Percentiles rank a stretch among this genome's conserved stretches.
Conservation (phyloP, 805 yeast genomes). For the Saccharomycopsis malanga region DNA sequence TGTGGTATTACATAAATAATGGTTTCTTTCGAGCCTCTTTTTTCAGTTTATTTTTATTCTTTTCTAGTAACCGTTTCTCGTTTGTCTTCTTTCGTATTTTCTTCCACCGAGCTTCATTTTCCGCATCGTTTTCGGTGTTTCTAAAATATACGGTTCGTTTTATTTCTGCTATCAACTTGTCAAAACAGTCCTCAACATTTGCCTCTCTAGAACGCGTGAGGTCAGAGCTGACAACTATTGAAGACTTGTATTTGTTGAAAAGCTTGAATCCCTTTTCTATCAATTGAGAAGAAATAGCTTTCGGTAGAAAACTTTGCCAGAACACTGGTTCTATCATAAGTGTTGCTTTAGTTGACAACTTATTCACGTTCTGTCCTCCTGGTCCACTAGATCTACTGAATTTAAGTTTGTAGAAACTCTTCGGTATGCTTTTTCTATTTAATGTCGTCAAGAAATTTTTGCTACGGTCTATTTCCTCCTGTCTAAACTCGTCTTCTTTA, state of each 20-base stretch:
- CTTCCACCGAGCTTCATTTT: conserved; percentile 44
- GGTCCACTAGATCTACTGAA: conserved; percentile 70
- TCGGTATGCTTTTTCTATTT: conserved; percentile 33
- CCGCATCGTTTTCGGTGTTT: conserved; percentile 36
- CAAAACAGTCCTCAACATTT: conserved; percentile 52
- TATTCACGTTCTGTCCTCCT: conserved; percentile 85
- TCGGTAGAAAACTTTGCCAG: conserved; percentile 45
- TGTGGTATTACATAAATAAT: not conserved
- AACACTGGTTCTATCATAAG: conserved; percentile 49
- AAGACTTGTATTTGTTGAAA: conserved; percentile 45
- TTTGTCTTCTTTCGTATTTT: conserved; percentile 30
- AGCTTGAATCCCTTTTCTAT: conserved; percentile 38
- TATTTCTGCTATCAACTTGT: conserved; percentile 50
- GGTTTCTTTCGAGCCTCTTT: conserved; percentile 30
- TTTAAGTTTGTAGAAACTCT: conserved; percentile 35
- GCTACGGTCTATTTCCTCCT: not conserved
- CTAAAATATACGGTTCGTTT: conserved; percentile 40
- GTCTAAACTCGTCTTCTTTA: not conserved
- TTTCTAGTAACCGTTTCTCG: conserved; percentile 31
- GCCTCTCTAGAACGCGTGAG: conserved; percentile 47
- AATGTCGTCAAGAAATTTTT: not conserved
- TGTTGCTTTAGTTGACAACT: conserved; percentile 48
- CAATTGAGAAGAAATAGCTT: conserved; percentile 38
- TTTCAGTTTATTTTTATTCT: conserved; percentile 31
- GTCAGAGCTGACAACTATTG: conserved; percentile 56